Base-by-base conservation (phyloP, 2,329 filamentous ascomycete species). In the Penicillium thymicola region DNA sequence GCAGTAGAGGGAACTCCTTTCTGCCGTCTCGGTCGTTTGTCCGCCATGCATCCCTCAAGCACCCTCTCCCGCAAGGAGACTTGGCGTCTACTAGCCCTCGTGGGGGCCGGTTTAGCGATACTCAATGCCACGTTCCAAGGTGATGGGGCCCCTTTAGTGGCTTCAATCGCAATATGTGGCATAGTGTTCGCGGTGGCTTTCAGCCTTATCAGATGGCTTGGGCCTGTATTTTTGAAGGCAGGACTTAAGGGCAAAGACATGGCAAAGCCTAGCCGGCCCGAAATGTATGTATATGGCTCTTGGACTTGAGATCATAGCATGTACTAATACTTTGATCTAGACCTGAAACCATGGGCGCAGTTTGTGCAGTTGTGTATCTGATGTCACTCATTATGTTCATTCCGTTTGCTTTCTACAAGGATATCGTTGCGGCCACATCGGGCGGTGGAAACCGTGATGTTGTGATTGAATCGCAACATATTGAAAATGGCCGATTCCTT, bases 381-480 rank as follows among this genome's bases (percentile, higher is more conserved):
- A 82, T 99, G 63, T 84, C 87, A 48, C 82, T 97, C 64, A 95
- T 97, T 64, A 79, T 91, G 60, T 99, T 99, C 73, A 92, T 97
- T 57, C 94, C 94, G 0, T 96, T 97, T 75, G 90, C 92, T 1
- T 97, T 99, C 75, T 97, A 97, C 80, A 96, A 97, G 76, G 93
- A 97, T 72, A 95, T 99, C 64, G 92, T 97, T 27, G 90, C 91
- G 16, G 92, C 92, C 38, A 97, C 94, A 21, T 96, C 91, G 63
- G 94, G 92, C 61, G 92, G 92, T 61, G 92, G 92, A 47, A 97
- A 97, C 75, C 82, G 90, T 62, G 93, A 97, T 76, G 86, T 94
- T 6, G 89, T 95, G 13, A 76, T 91, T 66, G 85, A 89, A 70
- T 78, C 85, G 43, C 83, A 88, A 62, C 81, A 90, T 61, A 85